Evolutionary conservation across 75 land plant genomes (phyloP), one percentile per base, ranked within the genome.

Genomic region (Cunninghamia lanceolata): DNA sequence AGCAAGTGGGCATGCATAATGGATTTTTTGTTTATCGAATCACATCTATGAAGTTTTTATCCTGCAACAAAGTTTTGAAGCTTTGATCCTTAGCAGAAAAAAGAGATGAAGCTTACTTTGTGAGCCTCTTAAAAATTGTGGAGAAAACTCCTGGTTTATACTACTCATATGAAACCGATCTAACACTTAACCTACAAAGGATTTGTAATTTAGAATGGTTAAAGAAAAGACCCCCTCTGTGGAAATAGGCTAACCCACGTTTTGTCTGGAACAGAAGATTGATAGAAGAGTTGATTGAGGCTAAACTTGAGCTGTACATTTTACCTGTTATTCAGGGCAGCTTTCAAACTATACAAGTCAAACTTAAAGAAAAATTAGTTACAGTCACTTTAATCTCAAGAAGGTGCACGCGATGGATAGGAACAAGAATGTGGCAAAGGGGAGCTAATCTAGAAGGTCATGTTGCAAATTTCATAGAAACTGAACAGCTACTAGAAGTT

Each of bases 181-280:
- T 98, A 56, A 96, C 99, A 45, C 75, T 98, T 80, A 98, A 90
- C n/a, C n/a, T 92, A 83, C 96, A 95, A 84, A 87, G 93, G 83
- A 63, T 89, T 75, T 88, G 43, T 66, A 90, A 89, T 45, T 79
- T 94, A 50, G 84, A 88, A 28, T 85, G 88, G 74, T 88, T 87
- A 30, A 89, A 94, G 86, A 77, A 52, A 63, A 63, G 47, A 9
- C 90, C 92, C 86, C 93, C 96, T 47, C 85, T 91, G 28, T 96
- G 98, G 98, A 93, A 96, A 89, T 96, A 96, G 98, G n/a, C 95
- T 81, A 97, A 98, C 81, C 95, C 94, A 82, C 95, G 96, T 70
- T 98, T 90, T 92, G 89, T 96, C 82, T 98, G 98, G 99, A 98
- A 98, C 86, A 89, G 87, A 85, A 89, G 88, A 50, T 86, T 98